These are phyloP conservation scores for Cryptococcus jaspeensis DNA, from an alignment of 1,284 basidiomycete genomes.

Conservation along the genomic window DNA sequence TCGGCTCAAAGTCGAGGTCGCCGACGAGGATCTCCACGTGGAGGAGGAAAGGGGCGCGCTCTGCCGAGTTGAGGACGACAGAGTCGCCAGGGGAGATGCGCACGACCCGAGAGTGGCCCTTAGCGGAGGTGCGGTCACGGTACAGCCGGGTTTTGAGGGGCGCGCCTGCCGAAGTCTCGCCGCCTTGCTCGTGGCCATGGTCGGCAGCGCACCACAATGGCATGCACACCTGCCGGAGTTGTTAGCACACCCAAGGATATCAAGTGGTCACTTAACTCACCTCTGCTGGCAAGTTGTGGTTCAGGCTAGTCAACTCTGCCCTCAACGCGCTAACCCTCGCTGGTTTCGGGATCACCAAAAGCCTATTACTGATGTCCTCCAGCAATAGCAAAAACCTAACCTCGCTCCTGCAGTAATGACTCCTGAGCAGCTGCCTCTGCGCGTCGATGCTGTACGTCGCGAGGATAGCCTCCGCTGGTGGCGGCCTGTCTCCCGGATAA, in stretches of 20 bases:
- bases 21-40: conserved; percentile 88
- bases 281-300: conserved; percentile 93
- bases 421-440: conserved; percentile 72
- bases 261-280: conserved; percentile 55
- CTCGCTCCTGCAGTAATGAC: conserved; percentile 89
- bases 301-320: conserved; percentile 92
- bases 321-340: conserved; percentile 92
- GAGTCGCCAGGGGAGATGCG: conserved; percentile 97
- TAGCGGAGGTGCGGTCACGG: conserved; percentile 48
- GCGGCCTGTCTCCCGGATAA: conserved; percentile 50
- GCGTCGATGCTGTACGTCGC: conserved; percentile 66
- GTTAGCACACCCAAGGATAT: not conserved
- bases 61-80: conserved; percentile 97
- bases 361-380: conserved; percentile 88
- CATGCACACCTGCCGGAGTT: conserved; percentile 63
- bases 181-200: conserved; percentile 50
- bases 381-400: conserved; percentile 84
- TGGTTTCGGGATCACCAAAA: conserved; percentile 88
- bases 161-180: conserved; percentile 38
- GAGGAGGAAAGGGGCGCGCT: conserved; percentile 89
- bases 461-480: conserved; percentile 44
- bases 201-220: conserved; percentile 87
- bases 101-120: conserved; percentile 90
- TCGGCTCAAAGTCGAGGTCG: conserved; percentile 92
- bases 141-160: conserved; percentile 57